Evolutionary conservation across 495 filamentous ascomycete species (phyloP), one percentile per base, ranked within the genome.

Genomic region (Xylaria flabelliformis): DNA sequence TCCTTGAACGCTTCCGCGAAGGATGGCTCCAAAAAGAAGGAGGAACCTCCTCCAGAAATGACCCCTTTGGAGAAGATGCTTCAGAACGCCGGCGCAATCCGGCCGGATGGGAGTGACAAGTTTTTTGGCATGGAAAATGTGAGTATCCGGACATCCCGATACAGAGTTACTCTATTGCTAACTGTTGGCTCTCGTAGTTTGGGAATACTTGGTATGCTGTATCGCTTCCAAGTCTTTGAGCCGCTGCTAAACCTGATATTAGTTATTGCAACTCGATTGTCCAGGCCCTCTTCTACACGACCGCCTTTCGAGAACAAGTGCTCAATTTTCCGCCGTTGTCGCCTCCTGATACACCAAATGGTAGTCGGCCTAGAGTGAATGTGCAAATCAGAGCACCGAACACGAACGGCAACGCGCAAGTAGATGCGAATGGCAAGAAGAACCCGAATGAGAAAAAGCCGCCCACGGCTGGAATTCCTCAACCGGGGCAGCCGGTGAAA

Each of bases 61-160:
- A 95, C 92, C 5, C 92, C 94, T 15, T 80, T 98, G 24, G 93
- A 97, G 83, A 96, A 91, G 84, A 88, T 93, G 80, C 82, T 98
- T 41, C 86, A 88, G 73, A 92, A 94, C 80, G 88, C 93, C 64
- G 93, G 94, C 15, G 86, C 94, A 0, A 82, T 95, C 70, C 88
- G 94, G 71, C 83, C 84, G 48, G 95, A 99, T 85, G 96, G 97
- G 26, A 98, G 92, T 80, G 96, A 99, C 82, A 97, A 97, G 85
- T 98, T 97, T 83, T 98, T 95, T 85, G 96, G 97, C 3, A 91
- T 98, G 85, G 96, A 98, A 82, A 99, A 99, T 84, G 94, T 98
- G 85, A 86, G 93, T 82, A 17, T 48, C 26, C 51, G 26, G 59
- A 15, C 42, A 55, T 65, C 71, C 69, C 36, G 36, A 64, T 36